Base-by-base conservation (phyloP, 2,329 filamentous ascomycete genomes). In the Phialophora macrospora region DNA sequence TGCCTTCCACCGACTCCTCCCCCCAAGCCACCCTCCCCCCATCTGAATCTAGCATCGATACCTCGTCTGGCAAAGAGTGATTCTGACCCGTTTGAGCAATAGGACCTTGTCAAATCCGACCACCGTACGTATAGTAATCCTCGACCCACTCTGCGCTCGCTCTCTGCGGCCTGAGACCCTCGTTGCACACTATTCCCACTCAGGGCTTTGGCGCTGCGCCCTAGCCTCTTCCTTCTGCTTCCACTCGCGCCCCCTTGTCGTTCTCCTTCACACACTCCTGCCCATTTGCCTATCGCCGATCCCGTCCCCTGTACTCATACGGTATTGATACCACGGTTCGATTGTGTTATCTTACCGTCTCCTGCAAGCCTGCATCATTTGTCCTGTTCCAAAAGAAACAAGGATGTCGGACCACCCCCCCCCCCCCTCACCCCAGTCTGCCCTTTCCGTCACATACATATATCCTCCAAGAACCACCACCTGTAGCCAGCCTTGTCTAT, bases 61-160 rank as follows among this genome's bases (percentile, higher is more conserved):
- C 28, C 41, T 48, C 58, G 34, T 64, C 48, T 66, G 38, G 49
- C 62, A 48, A 54, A 32, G 49, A 60, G 26, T 60, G 28, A 66
- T 59, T 68, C 66, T 68, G 64, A 69, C 68, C 65, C 28, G 28
- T 69, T 70, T 60, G 60, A 67, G 60, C 55, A 66, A 65, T 61
- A 71, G 69, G 69, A 71, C 64, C 60, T 66, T 63, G 55, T 64
- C 64, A 65, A 62, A 63, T 63, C 68, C 68, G 67, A 70, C 20
- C 59, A 66, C 44, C 51, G 69, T 71, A 67, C 66, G 68, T 70
- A 68, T 67, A 65, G 63, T 70, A 66, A 67, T 68, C 64, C 60
- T 61, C 57, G 67, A 64, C 67, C 67, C 69, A 71, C 67, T 51
- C 44, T 54, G 34, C 48, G 55, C 44, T 30, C 38, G 55, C 26